Percentiles rank a stretch among this genome's conserved stretches.
Conservation (phyloP, 2,329 filamentous ascomycete species). For the Ceratocystis colombiana region DNA sequence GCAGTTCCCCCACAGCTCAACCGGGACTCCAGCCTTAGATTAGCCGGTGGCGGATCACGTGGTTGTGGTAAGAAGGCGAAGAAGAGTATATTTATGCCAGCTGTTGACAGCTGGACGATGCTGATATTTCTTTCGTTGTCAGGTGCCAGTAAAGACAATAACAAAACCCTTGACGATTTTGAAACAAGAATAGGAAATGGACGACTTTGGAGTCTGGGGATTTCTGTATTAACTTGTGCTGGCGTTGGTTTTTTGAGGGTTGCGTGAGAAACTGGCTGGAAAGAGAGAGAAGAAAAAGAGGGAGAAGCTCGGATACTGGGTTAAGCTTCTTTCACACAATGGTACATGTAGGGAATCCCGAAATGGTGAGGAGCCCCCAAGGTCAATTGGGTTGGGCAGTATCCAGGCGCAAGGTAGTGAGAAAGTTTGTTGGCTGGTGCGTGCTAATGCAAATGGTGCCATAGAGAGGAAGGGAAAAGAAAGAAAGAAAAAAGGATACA, state of each 20-base stretch:
- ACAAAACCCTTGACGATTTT: background rate
- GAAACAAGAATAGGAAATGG: background rate
- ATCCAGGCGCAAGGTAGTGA: background rate
- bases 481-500: background rate
- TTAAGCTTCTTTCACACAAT: slow-evolving; percentile 9
- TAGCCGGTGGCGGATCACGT: slow-evolving; percentile 25
- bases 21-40: slow-evolving; percentile 25
- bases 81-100: background rate
- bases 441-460: background rate
- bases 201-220: background rate
- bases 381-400: background rate
- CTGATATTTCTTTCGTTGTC: background rate
- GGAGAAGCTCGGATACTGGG: slow-evolving; percentile 12
- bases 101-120: background rate
- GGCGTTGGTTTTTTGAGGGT: slow-evolving; percentile 4
- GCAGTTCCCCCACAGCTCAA: slow-evolving; percentile 25
- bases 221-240: background rate
- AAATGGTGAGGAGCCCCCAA: background rate
- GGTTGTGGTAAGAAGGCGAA: background rate
- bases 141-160: slow-evolving; percentile 8
- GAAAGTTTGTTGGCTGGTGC: slow-evolving; percentile 7
- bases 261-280: slow-evolving; percentile 7
- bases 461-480: slow-evolving; percentile 3
- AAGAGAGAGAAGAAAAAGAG: slow-evolving; percentile 12
- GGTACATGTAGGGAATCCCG: slow-evolving; percentile 8